Conservation (phyloP, 306 rosid species). For the Trifolium subterraneum region DNA sequence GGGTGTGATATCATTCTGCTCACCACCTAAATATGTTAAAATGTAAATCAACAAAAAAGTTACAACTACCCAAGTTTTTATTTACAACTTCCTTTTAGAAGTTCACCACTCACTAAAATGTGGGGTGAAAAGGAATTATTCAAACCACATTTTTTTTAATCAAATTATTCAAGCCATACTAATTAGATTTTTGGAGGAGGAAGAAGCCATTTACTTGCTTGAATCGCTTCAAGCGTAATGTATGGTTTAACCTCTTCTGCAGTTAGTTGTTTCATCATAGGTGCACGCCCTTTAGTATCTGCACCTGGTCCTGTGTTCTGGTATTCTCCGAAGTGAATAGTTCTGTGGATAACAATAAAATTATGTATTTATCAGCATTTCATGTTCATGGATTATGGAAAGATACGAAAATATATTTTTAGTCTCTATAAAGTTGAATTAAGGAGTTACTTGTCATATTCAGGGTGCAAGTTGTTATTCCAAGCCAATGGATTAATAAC, state of each 20-base stretch:
- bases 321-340: constrained; percentile 53
- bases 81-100: background rate
- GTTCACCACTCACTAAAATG: constrained; percentile 1
- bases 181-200: constrained; percentile 57
- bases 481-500: constrained; percentile 50
- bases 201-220: constrained; percentile 62
- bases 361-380: background rate
- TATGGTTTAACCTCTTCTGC: constrained; percentile 43
- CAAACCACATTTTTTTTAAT: too few species aligned
- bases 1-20: background rate
- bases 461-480: constrained; percentile 40
- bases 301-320: constrained; percentile 46
- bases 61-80: background rate
- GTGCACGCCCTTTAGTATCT: background rate
- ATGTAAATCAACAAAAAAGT: background rate
- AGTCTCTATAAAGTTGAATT: background rate
- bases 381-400: too few species aligned
- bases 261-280: constrained; percentile 34
- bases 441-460: constrained; percentile 14
- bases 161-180: background rate
- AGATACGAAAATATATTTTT: too few species aligned
- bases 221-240: constrained; percentile 43
- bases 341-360: constrained; percentile 32
- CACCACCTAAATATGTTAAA: background rate
- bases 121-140: background rate